A percentile compares a stretch with the other conserved stretches of the same genome.
Evolutionary conservation across 768 basidiomycete genomes (phyloP).

Genomic region (Hericium alpestre): DNA sequence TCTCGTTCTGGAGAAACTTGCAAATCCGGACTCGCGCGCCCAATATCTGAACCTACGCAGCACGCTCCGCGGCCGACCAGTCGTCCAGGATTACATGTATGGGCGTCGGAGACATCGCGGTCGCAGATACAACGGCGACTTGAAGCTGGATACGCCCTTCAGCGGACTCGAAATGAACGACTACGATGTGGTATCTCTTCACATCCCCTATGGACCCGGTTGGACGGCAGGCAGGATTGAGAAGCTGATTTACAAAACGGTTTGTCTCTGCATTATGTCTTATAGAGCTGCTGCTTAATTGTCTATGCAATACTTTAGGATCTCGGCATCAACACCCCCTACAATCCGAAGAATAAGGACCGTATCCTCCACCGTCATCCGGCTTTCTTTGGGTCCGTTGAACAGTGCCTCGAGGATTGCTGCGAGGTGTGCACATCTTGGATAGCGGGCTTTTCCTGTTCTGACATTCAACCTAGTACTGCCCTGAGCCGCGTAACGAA

Average conservation of each 20-base stretch:
- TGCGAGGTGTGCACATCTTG: slow-evolving; percentile 34
- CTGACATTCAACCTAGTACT: slow-evolving; percentile 26
- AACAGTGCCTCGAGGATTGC: slow-evolving; percentile 50
- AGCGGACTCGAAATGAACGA: slow-evolving; percentile 44
- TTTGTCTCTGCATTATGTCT: slow-evolving; percentile 17
- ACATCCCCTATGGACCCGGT: slow-evolving; percentile 53
- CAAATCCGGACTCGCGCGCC: slow-evolving; percentile 31
- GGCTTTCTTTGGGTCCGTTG: slow-evolving; percentile 50
- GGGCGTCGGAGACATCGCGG: slow-evolving; percentile 10
- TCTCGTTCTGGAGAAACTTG: slow-evolving; percentile 51
- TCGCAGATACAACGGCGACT: slow-evolving; percentile 40
- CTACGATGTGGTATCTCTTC: slow-evolving; percentile 43
- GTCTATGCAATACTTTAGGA: slow-evolving; percentile 25
- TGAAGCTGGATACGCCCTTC: slow-evolving; percentile 34
- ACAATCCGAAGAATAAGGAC: slow-evolving; percentile 53
- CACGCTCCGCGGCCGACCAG: slow-evolving; percentile 38
- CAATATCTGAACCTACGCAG: slow-evolving; percentile 39
- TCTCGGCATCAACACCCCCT: slow-evolving; percentile 51
- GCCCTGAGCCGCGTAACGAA: slow-evolving; percentile 43
- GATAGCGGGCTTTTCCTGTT: background rate
- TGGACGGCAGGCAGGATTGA: slow-evolving; percentile 48
- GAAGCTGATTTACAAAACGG: slow-evolving; percentile 47
- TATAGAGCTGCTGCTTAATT: slow-evolving; percentile 4
- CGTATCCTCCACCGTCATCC: slow-evolving; percentile 52
- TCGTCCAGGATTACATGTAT: slow-evolving; percentile 9